Percentiles rank a stretch among this genome's conserved stretches.
These are phyloP conservation scores for Picea glauca DNA, from an alignment of 75 land plant species.

Conservation along the genomic window DNA sequence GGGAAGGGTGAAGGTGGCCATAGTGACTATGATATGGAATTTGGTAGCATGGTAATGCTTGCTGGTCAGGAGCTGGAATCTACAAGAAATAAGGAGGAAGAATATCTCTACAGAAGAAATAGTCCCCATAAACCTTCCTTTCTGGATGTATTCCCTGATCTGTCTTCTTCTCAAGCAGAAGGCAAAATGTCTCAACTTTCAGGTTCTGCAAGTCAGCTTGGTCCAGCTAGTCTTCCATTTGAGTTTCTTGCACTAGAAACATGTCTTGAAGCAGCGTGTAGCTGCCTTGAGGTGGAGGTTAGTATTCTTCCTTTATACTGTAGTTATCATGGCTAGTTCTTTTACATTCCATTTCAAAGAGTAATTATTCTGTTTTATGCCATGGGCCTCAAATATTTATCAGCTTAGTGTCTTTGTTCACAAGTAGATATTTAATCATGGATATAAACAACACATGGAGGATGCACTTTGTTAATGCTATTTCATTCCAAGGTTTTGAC, in stretches of 20 bases:
- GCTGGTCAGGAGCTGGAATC: background rate
- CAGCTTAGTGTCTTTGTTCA: background rate
- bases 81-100: background rate
- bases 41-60: background rate
- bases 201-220: conserved; percentile 21
- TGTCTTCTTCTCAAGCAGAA: conserved; percentile 1
- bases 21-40: conserved; percentile 11
- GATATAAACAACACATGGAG: background rate
- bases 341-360: background rate
- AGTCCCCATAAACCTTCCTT: background rate
- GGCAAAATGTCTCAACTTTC: background rate
- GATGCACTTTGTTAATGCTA: background rate
- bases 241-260: conserved; percentile 88
- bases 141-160: background rate
- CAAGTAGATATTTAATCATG: background rate
- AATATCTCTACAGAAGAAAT: background rate
- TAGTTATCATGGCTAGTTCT: background rate
- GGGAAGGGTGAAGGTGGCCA: conserved; percentile 9
- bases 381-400: background rate
- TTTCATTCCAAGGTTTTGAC: background rate
- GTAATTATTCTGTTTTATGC: background rate
- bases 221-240: conserved; percentile 66
- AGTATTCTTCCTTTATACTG: background rate
- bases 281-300: conserved; percentile 70
- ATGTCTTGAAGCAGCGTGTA: conserved; percentile 83